phyloP scores from a whole-genome alignment of 139 green algal genomes.

The Choricystis sp. region DNA sequence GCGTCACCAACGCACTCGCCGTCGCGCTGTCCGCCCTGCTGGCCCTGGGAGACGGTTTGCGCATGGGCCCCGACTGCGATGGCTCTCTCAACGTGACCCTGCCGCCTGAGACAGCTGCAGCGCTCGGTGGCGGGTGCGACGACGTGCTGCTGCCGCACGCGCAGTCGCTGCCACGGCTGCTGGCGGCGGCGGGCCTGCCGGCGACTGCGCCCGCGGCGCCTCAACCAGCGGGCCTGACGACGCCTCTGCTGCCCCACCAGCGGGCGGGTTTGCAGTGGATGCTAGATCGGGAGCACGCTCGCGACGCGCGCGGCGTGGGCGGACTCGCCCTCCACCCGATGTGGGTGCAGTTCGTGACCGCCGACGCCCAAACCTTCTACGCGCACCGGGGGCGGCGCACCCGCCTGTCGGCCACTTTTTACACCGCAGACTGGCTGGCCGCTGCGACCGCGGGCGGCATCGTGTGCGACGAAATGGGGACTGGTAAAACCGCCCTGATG shows the following conservation, averaged over 20 bases:
- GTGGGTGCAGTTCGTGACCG: slow-evolving; percentile 34
- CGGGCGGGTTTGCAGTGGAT: slow-evolving; percentile 43
- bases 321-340: slow-evolving; percentile 28
- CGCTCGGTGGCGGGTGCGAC: not conserved
- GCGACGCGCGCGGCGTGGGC: slow-evolving; percentile 25
- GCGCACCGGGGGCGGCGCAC: slow-evolving; percentile 6
- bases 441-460: slow-evolving; percentile 35
- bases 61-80: slow-evolving; percentile 29
- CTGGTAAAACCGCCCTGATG: slow-evolving; percentile 35
- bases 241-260: slow-evolving; percentile 34
- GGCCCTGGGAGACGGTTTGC: slow-evolving; percentile 11
- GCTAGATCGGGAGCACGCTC: slow-evolving; percentile 26
- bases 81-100: slow-evolving; percentile 26
- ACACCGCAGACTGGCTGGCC: slow-evolving; percentile 5
- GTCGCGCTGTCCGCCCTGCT: slow-evolving; percentile 16
- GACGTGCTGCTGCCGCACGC: not conserved
- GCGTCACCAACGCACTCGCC: not conserved
- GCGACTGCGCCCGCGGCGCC: not conserved
- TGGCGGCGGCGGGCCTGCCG: slow-evolving; percentile 9
- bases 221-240: slow-evolving; percentile 6
- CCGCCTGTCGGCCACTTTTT: slow-evolving; percentile 7
- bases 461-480: slow-evolving; percentile 32
- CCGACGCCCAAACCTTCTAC: slow-evolving; percentile 18
- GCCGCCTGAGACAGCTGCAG: slow-evolving; percentile 1
- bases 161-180: slow-evolving; percentile 14